These are phyloP conservation scores for Nakazawaea ernobii DNA, from an alignment of 805 yeast genomes.

Conservation along the genomic window DNA sequence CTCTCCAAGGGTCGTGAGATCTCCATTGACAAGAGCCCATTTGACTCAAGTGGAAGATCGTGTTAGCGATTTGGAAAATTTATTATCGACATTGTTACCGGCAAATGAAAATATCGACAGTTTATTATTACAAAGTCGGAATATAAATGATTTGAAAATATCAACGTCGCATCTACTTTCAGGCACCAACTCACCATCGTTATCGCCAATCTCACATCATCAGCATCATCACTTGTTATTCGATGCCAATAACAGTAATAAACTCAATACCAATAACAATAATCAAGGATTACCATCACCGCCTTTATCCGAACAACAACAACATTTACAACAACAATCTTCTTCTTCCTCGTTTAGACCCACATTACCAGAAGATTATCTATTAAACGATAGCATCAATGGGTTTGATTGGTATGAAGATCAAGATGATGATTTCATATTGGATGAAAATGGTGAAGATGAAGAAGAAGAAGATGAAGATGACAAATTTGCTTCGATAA, in stretches of 20 bases:
- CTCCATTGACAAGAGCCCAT: constrained; percentile 79
- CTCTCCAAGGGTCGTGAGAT: constrained; percentile 71
- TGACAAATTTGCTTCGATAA: background rate
- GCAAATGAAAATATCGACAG: constrained; percentile 40
- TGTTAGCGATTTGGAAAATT: constrained; percentile 38
- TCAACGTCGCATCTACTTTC: background rate
- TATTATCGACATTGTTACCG: constrained; percentile 38
- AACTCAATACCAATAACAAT: background rate
- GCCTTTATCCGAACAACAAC: background rate
- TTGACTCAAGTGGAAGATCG: constrained; percentile 68
- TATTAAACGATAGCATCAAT: constrained; percentile 25
- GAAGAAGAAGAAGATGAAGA: background rate
- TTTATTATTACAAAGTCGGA: constrained; percentile 10
- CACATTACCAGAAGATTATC: constrained; percentile 21
- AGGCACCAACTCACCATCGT: constrained; percentile 1
- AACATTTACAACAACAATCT: background rate
- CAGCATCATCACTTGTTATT: too few species aligned
- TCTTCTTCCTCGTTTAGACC: constrained; percentile 14
- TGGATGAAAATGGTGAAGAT: constrained; percentile 2
- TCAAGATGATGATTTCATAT: constrained; percentile 23
- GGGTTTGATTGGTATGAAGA: constrained; percentile 61
- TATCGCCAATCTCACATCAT: constrained; percentile 3
- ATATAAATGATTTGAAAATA: constrained; percentile 1
- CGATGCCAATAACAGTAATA: too few species aligned
- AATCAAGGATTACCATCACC: background rate